phyloP scores from a whole-genome alignment of 495 filamentous ascomycete species.

The Aspergillus biplanus region DNA sequence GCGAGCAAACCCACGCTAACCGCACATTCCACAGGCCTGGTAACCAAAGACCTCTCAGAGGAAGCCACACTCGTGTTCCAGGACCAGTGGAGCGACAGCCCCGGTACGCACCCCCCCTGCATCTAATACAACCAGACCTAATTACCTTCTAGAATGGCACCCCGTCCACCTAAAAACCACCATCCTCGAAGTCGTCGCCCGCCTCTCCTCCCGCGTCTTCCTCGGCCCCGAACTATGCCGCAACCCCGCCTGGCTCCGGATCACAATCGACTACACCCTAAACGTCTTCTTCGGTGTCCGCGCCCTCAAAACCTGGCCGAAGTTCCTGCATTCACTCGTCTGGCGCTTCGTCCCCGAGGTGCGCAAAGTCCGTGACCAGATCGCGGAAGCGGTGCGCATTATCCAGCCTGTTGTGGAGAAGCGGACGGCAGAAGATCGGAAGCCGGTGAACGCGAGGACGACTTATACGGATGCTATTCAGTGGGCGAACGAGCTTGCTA shows the following conservation, averaged over 20 bases:
- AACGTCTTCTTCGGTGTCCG: slow-evolving; percentile 37
- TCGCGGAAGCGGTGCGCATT: slow-evolving; percentile 18
- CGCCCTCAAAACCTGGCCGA: slow-evolving; percentile 24
- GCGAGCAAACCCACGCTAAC: not conserved
- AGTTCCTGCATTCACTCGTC: slow-evolving; percentile 26
- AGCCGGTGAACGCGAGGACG: not conserved
- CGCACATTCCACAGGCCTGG: not conserved
- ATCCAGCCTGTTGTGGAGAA: slow-evolving; percentile 22
- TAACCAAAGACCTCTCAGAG: not conserved
- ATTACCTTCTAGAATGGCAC: slow-evolving; percentile 10
- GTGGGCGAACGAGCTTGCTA: not conserved
- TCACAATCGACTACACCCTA: slow-evolving; percentile 54
- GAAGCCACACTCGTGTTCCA: not conserved
- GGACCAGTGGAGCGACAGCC: not conserved
- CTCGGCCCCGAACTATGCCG: slow-evolving; percentile 52
- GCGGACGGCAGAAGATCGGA: not conserved
- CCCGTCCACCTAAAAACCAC: not conserved
- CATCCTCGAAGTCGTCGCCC: slow-evolving; percentile 45
- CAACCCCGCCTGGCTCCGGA: slow-evolving; percentile 52
- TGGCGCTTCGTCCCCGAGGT: slow-evolving; percentile 17
- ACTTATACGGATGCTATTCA: not conserved
- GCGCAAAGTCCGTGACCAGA: not conserved
- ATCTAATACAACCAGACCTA: not conserved
- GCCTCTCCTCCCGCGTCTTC: slow-evolving; percentile 53
- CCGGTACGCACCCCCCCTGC: not conserved